Conservation (phyloP, 345 rosid species). For the Eucalyptus sp. region DNA sequence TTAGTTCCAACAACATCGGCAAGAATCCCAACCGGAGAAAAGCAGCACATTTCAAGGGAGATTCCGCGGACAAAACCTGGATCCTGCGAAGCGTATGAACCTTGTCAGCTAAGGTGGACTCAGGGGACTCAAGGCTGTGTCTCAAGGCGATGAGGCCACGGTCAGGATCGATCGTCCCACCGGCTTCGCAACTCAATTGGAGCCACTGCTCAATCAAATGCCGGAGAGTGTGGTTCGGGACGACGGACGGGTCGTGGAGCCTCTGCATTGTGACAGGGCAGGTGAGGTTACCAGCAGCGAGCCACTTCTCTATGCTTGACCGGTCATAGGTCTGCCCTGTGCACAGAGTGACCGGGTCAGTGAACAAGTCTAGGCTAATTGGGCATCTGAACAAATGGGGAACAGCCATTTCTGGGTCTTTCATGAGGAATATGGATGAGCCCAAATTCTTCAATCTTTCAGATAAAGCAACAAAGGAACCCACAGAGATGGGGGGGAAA, state of each 20-base stretch:
- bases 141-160: conserved; percentile 3
- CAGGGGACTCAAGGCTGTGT: conserved; percentile 19
- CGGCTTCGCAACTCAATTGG: conserved; percentile 1
- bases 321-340: conserved; percentile 71
- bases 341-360: conserved; percentile 54
- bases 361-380: conserved; percentile 49
- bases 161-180: not conserved
- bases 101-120: conserved; percentile 10
- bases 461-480: not conserved
- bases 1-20: conserved; percentile 23
- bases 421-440: not conserved
- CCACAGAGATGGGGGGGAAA: not conserved
- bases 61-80: conserved; percentile 6
- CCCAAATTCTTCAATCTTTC: not conserved
- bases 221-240: conserved; percentile 57
- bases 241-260: conserved; percentile 41
- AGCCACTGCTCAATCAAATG: conserved; percentile 53
- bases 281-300: conserved; percentile 45
- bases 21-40: conserved; percentile 31
- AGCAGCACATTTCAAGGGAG: conserved; percentile 2
- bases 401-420: conserved; percentile 14
- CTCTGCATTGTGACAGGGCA: conserved; percentile 76
- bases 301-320: conserved; percentile 53
- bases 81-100: conserved; percentile 8
- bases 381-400: conserved; percentile 63